Conservation (phyloP, 352 stramenopile species). For the Salisapilia sapeloensis region DNA sequence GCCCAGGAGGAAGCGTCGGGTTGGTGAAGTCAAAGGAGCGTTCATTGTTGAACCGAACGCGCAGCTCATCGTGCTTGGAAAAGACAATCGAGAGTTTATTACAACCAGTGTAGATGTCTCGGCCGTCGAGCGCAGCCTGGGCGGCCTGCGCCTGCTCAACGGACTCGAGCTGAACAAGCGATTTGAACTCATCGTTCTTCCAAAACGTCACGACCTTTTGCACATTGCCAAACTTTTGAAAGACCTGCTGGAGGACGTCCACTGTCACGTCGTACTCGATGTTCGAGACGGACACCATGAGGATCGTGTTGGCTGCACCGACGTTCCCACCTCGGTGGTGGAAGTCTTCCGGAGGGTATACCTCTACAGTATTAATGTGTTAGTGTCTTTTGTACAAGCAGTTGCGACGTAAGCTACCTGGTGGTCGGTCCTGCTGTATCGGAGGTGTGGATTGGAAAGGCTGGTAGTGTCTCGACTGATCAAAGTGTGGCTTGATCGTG, state of each 20-base stretch:
- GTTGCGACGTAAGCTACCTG: slow-evolving; percentile 3
- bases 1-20: slow-evolving; percentile 33
- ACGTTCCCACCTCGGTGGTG: slow-evolving; percentile 11
- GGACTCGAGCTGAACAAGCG: slow-evolving; percentile 66
- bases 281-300: slow-evolving; percentile 66
- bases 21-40: slow-evolving; percentile 60
- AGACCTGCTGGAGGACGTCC: slow-evolving; percentile 68
- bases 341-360: neutral
- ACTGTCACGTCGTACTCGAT: slow-evolving; percentile 75
- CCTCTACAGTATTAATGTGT: slow-evolving; percentile 4
- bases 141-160: slow-evolving; percentile 51
- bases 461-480: neutral
- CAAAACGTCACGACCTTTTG: slow-evolving; percentile 71
- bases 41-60: slow-evolving; percentile 64
- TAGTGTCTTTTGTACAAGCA: slow-evolving; percentile 1
- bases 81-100: slow-evolving; percentile 71
- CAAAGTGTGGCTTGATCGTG: slow-evolving; percentile 9
- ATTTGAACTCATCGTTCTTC: slow-evolving; percentile 70
- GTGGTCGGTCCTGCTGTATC: slow-evolving; percentile 10
- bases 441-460: neutral
- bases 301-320: slow-evolving; percentile 35
- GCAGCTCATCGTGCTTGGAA: slow-evolving; percentile 45
- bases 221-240: slow-evolving; percentile 74
- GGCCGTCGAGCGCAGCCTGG: slow-evolving; percentile 47
- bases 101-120: slow-evolving; percentile 77